Conservation (phyloP, 495 filamentous ascomycete species). For the Xylaria longipes region DNA sequence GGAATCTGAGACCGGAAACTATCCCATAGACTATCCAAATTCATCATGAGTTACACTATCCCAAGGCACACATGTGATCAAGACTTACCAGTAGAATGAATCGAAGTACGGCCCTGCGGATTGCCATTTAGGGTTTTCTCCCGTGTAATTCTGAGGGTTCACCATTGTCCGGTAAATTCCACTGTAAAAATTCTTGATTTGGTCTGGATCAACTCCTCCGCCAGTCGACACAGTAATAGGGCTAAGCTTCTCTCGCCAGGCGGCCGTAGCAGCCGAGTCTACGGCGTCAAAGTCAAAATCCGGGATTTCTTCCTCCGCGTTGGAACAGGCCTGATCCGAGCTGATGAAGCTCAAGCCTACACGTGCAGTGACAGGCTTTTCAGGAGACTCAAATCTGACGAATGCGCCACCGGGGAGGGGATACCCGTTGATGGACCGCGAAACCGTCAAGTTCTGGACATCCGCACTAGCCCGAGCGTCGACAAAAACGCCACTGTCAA, state of each 20-base stretch:
- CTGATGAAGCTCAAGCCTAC: slow-evolving; percentile 77
- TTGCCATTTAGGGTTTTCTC: slow-evolving; percentile 77
- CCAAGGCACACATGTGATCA: background rate
- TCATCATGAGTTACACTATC: slow-evolving; percentile 31
- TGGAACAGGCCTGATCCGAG: slow-evolving; percentile 66
- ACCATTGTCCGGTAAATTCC: slow-evolving; percentile 75
- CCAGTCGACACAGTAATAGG: slow-evolving; percentile 62
- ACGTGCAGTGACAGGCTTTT: slow-evolving; percentile 62
- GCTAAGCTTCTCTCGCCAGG: slow-evolving; percentile 70
- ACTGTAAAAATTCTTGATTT: slow-evolving; percentile 71
- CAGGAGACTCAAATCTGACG: slow-evolving; percentile 55
- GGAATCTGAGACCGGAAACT: slow-evolving; percentile 74
- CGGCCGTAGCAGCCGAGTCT: slow-evolving; percentile 56
- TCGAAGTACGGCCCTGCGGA: slow-evolving; percentile 80
- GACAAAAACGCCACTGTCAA: slow-evolving; percentile 69
- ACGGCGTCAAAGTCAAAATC: slow-evolving; percentile 68
- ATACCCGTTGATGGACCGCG: slow-evolving; percentile 66
- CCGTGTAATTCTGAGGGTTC: slow-evolving; percentile 79
- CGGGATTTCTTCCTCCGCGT: slow-evolving; percentile 72
- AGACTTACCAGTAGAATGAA: slow-evolving; percentile 73
- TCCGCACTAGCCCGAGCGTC: slow-evolving; percentile 62
- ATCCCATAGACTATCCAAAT: slow-evolving; percentile 64
- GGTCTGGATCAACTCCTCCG: slow-evolving; percentile 56
- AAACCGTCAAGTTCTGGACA: slow-evolving; percentile 62
- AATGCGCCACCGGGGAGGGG: slow-evolving; percentile 73